Base-by-base conservation (phyloP, 306 rosid species). In the Vicia faba region DNA sequence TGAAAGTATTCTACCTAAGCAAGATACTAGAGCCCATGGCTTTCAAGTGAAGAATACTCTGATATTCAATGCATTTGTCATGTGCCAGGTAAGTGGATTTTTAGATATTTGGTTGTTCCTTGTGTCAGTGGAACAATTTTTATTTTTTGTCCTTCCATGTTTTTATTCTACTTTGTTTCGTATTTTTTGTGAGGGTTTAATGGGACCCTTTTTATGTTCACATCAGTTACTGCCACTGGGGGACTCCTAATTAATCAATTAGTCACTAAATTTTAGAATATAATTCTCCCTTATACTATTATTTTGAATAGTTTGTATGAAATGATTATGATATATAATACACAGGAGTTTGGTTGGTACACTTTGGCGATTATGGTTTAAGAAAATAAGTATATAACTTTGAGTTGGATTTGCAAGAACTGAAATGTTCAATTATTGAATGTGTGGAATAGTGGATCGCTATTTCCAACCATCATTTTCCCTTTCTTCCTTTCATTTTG, bases 41-140 rank as follows among this genome's bases (percentile, higher is more conserved):
- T 44, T 18, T 70, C 57, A 69, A 60, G 85, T 88, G 83, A 89
- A 85, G 90, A 89, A 93, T 66, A 86, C 96, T 39, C 4, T 93
- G 67, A 84, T 93, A 75, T 93, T 93, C 86, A 93, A 93, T 61
- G 84, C 98, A 33, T 93, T 90, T 65, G 98, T 93, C 80, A 71
- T 86, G 83, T 88, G 95, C 81, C 99, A 92, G 76, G 98, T 89
- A 79, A 83, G 89, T 75, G 54, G 10, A 15, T 60, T 28, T 18
- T 71, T 29, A 44, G 69, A 67, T 78, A 41, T 72, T 78, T 38
- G 0, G 4, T 39, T 4, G 14, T 13, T 61, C 41, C 29, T 60
- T 14, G 38, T 65, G 50, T 51, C 66, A 41, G 38, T 9, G 43
- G 65, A 78, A 77, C 25, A 28, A 10, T 3, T 46, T 38, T 64